Conservation (phyloP, 1,284 basidiomycete genomes). For the Cutaneotrichosporon curvatum region DNA sequence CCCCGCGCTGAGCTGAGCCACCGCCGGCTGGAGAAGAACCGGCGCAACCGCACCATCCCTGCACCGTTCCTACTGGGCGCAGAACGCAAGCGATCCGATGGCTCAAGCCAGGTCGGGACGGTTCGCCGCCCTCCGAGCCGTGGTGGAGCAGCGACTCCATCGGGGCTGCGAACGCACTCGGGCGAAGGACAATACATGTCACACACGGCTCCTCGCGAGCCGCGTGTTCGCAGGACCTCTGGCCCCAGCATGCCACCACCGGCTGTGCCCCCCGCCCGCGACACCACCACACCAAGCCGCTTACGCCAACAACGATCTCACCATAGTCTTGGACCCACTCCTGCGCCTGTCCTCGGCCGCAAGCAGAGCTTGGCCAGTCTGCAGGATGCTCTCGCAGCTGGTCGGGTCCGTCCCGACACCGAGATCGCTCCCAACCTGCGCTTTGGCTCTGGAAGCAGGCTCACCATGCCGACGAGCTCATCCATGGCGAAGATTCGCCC, state of each 20-base stretch:
- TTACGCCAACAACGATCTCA: slow-evolving; percentile 42
- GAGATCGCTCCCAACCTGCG: slow-evolving; percentile 6
- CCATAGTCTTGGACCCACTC: slow-evolving; percentile 25
- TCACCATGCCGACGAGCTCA: slow-evolving; percentile 74
- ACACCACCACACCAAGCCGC: slow-evolving; percentile 18
- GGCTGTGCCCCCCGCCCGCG: slow-evolving; percentile 5
- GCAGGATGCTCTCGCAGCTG: slow-evolving; percentile 29
- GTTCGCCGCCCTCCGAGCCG: neutral
- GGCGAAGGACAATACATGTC: too few species aligned
- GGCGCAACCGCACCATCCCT: slow-evolving; percentile 16
- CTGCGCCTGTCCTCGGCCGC: slow-evolving; percentile 25
- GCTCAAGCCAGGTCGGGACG: neutral
- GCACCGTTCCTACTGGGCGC: slow-evolving; percentile 15
- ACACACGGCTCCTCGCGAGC: too few species aligned
- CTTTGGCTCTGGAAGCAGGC: slow-evolving; percentile 15
- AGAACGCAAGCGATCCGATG: slow-evolving; percentile 4
- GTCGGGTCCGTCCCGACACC: slow-evolving; percentile 13
- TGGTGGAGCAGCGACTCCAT: neutral
- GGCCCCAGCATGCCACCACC: slow-evolving; percentile 10
- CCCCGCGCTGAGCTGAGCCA: slow-evolving; percentile 35
- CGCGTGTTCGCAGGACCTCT: neutral
- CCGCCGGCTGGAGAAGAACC: slow-evolving; percentile 25
- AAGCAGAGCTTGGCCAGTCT: slow-evolving; percentile 40
- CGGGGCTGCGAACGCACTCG: neutral
- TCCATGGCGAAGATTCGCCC: slow-evolving; percentile 64